These are phyloP conservation scores for Paecilomyces sp. DNA, from an alignment of 2,329 filamentous ascomycete species.

Conservation along the genomic window DNA sequence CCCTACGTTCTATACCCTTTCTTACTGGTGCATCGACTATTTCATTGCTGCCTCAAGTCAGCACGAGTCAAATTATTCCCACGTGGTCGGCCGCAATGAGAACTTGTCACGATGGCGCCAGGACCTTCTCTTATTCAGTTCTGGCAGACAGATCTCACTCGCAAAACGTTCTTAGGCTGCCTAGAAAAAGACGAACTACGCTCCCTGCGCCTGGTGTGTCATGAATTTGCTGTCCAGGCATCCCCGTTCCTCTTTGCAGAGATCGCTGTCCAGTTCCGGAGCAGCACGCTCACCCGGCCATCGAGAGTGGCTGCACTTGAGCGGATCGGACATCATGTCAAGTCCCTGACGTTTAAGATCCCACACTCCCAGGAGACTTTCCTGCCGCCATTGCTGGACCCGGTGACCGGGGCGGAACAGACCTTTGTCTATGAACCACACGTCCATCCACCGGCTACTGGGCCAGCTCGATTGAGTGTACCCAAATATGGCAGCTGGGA, in stretches of 20 bases:
- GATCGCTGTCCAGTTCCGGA: slow-evolving; percentile 38
- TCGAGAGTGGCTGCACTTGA: slow-evolving; percentile 66
- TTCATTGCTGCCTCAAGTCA: not conserved
- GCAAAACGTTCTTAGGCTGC: slow-evolving; percentile 22
- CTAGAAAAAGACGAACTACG: slow-evolving; percentile 25
- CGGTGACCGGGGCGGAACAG: slow-evolving; percentile 67
- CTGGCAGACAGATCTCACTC: slow-evolving; percentile 28
- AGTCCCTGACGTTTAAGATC: slow-evolving; percentile 70
- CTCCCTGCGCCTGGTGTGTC: slow-evolving; percentile 29
- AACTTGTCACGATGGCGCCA: not conserved
- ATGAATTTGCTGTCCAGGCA: slow-evolving; percentile 23
- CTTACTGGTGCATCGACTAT: not conserved
- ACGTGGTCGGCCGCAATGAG: not conserved
- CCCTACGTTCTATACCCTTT: not conserved
- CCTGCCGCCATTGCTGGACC: slow-evolving; percentile 76
- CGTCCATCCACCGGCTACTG: slow-evolving; percentile 51
- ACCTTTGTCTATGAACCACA: slow-evolving; percentile 77
- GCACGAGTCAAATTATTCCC: not conserved
- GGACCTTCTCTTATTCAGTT: slow-evolving; percentile 22
- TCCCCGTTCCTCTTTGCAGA: slow-evolving; percentile 36
- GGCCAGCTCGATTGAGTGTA: slow-evolving; percentile 46
- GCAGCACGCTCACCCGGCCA: slow-evolving; percentile 68
- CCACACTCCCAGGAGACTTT: slow-evolving; percentile 73
- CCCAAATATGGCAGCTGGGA: slow-evolving; percentile 76
- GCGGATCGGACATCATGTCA: slow-evolving; percentile 70